phyloP scores from a whole-genome alignment of 768 basidiomycete species.

The Candolleomyces eurysporus region DNA sequence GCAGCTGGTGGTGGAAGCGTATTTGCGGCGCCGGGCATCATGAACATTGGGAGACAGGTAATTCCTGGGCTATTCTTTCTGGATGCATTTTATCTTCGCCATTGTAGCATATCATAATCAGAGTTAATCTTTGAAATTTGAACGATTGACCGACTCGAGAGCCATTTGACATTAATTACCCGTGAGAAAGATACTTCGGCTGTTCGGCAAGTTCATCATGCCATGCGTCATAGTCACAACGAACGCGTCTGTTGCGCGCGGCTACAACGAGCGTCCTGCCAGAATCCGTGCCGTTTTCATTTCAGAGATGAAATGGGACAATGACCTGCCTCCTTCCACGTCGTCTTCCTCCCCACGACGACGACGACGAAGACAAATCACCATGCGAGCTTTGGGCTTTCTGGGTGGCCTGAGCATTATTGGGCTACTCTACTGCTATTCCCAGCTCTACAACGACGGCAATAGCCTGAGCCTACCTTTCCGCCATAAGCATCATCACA shows the following conservation, averaged over 20 bases:
- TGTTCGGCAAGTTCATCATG: neutral
- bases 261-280: neutral
- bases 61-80: no score
- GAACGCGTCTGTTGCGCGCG: neutral
- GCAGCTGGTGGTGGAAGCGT: constrained; percentile 16
- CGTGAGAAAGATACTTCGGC: no score
- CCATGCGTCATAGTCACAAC: neutral
- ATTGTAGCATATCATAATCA: no score
- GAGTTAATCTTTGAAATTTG: no score
- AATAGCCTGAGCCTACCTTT: neutral
- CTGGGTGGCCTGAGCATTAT: constrained; percentile 2
- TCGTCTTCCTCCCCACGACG: neutral
- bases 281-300: constrained; percentile 1
- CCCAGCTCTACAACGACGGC: neutral
- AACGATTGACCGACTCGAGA: no score
- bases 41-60: no score
- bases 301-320: constrained; percentile 4
- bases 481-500: constrained; percentile 5
- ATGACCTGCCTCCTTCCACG: neutral
- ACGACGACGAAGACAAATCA: neutral
- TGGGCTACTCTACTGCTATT: constrained; percentile 3
- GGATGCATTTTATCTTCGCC: no score
- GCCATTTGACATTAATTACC: no score
- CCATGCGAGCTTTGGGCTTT: neutral
- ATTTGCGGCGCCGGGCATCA: no score